Evolutionary conservation across 257 asterid genomes (phyloP), one percentile per base, ranked within the genome.

Genomic region (Ilex asprella): DNA sequence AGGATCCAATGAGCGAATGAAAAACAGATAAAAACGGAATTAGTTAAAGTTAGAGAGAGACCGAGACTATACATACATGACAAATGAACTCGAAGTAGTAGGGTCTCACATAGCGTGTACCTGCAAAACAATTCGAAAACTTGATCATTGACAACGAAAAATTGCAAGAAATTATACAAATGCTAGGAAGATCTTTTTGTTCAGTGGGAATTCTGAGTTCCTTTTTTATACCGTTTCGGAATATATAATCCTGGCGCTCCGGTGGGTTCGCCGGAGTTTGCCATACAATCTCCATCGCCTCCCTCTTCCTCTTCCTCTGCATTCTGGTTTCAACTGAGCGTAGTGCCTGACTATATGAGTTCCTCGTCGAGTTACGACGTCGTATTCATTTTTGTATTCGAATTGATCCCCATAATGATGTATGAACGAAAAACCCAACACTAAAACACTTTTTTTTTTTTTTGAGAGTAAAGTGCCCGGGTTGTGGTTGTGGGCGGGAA

Each of bases 191-290:
- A 41, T 6, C 10, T 6, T 7, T 1, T 41, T 41, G 47, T 6
- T 11, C 10, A 6, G 10, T 41, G 52, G 52, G n/a, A 46, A 14
- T 5, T 46, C 14, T 5, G n/a, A 12, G 31, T 52, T 53, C 6
- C 12, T 46, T 11, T 4, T 7, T 10, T 2, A 54, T 79, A 89
- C 96, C 95, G 70, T 85, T 70, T 0, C 77, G 88, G 58, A 82
- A 74, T 70, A 87, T 73, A 78, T 85, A 93, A 65, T 89, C 99
- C 12, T 84, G 86, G 78, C 95, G 87, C 65, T 77, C 90, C 0
- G 97, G 97, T 68, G 94, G 94, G 69, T 84, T 85, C 62, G 91
- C 89, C 16, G 97, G 96, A 66, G 96, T 89, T 75, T 87, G 94
- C 97, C 96, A 89, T 11, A 89, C 84, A 30, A 87, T 87, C 64